Conservation (phyloP, 1,284 basidiomycete species). For the Apiotrichum laibachii region DNA sequence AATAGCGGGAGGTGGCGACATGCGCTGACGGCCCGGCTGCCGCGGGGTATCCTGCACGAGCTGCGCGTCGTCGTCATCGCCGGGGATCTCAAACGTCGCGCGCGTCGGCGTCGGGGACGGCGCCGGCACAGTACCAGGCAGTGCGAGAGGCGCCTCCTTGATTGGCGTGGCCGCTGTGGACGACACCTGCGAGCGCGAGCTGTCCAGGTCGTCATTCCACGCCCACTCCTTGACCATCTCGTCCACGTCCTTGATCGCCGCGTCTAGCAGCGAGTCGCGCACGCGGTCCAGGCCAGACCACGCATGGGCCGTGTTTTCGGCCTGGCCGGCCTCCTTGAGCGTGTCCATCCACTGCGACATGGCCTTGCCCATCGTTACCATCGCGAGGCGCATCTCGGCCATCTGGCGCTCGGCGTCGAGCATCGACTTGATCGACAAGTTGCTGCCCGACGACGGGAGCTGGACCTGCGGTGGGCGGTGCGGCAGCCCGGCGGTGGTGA, state of each 20-base stretch:
- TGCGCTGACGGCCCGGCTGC: too few relatives aligned
- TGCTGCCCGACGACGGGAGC: constrained; percentile 21
- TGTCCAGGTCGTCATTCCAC: constrained; percentile 45
- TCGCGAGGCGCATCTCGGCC: constrained; percentile 45
- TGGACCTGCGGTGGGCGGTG: constrained; percentile 19
- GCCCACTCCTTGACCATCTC: constrained; percentile 46
- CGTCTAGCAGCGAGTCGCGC: constrained; percentile 39
- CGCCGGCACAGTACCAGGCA: neutral
- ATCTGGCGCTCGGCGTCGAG: constrained; percentile 45
- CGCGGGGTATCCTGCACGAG: too few relatives aligned
- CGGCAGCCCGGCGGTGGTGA: constrained; percentile 16
- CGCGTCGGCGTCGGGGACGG: constrained; percentile 3
- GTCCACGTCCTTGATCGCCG: constrained; percentile 40
- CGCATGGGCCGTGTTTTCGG: constrained; percentile 14
- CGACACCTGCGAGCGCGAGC: constrained; percentile 18
- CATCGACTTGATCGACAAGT: constrained; percentile 31
- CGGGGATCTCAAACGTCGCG: neutral
- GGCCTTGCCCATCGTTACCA: constrained; percentile 49
- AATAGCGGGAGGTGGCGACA: neutral
- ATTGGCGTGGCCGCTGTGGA: constrained; percentile 1
- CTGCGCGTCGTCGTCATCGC: neutral
- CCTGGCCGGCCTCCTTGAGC: constrained; percentile 11
- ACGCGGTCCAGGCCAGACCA: constrained; percentile 36
- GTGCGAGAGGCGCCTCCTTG: neutral
- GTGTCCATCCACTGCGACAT: constrained; percentile 43